Conservation (phyloP, 805 yeast genomes). For the Monosporozyma yasuniensis region DNA sequence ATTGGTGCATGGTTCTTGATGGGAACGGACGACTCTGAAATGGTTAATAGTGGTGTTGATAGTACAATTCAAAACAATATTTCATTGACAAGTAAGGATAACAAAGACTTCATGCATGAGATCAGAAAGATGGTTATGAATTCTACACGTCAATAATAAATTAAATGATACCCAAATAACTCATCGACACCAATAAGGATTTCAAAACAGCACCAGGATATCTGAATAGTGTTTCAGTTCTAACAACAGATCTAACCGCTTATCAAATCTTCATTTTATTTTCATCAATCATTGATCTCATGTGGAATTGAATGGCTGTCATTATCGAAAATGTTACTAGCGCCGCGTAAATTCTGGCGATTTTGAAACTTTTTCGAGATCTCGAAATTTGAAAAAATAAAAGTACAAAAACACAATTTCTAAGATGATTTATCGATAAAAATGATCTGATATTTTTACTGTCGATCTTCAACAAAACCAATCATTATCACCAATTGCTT, state of each 20-base stretch:
- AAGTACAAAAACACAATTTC: background rate
- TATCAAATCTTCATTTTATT: too few relatives aligned
- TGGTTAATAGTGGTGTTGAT: slow-evolving; percentile 3
- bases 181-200: too few relatives aligned
- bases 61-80: slow-evolving; percentile 4
- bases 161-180: too few relatives aligned
- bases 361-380: too few relatives aligned
- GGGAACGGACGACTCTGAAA: slow-evolving; percentile 9
- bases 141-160: slow-evolving; percentile 20
- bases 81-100: slow-evolving; percentile 12
- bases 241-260: too few relatives aligned
- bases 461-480: background rate
- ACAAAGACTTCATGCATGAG: slow-evolving; percentile 26
- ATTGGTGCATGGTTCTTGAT: slow-evolving; percentile 26
- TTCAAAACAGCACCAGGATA: too few relatives aligned
- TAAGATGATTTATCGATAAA: background rate
- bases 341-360: background rate
- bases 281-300: background rate
- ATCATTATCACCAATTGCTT: background rate
- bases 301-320: background rate
- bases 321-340: background rate
- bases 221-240: too few relatives aligned
- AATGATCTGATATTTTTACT: background rate
- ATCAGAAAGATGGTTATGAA: slow-evolving; percentile 30
- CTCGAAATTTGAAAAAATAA: background rate